Conservation (phyloP, 2,329 filamentous ascomycete genomes). For the Cladophialophora chaetospira region DNA sequence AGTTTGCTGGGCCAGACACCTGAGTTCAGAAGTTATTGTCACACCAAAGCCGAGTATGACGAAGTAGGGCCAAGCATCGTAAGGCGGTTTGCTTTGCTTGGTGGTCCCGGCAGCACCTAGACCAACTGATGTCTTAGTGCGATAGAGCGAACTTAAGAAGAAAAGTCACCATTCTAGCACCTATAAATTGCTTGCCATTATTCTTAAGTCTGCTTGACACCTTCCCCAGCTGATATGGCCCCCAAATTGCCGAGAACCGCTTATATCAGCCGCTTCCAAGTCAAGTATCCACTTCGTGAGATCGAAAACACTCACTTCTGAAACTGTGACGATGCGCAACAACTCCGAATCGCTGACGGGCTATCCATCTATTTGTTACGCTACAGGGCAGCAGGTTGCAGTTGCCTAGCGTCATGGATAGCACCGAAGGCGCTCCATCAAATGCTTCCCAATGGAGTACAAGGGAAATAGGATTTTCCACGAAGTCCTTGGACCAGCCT, state of each 20-base stretch:
- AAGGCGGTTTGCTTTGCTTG: conserved; percentile 87
- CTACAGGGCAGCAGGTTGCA: background rate
- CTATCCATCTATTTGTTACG: background rate
- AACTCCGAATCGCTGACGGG: background rate
- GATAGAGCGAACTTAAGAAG: background rate
- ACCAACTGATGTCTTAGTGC: background rate
- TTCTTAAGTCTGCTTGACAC: background rate
- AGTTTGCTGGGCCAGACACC: conserved; percentile 95
- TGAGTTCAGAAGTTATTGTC: conserved; percentile 98
- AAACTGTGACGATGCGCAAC: too few relatives aligned
- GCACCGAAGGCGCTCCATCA: background rate
- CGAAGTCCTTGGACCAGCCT: too few relatives aligned
- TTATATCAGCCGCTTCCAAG: background rate
- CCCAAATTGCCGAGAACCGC: background rate
- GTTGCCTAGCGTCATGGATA: background rate
- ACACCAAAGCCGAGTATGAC: conserved; percentile 87
- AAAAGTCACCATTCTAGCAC: background rate
- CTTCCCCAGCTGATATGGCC: background rate
- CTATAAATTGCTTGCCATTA: background rate
- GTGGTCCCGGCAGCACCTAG: conserved; percentile 72
- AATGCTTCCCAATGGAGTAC: too few relatives aligned
- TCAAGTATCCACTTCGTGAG: background rate
- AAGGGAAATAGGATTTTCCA: too few relatives aligned
- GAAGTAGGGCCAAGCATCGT: conserved; percentile 96
- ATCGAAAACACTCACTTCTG: too few relatives aligned